Evolutionary conservation across 2,329 filamentous ascomycete genomes (phyloP).

Genomic region (Thielaviopsis cerberus): DNA sequence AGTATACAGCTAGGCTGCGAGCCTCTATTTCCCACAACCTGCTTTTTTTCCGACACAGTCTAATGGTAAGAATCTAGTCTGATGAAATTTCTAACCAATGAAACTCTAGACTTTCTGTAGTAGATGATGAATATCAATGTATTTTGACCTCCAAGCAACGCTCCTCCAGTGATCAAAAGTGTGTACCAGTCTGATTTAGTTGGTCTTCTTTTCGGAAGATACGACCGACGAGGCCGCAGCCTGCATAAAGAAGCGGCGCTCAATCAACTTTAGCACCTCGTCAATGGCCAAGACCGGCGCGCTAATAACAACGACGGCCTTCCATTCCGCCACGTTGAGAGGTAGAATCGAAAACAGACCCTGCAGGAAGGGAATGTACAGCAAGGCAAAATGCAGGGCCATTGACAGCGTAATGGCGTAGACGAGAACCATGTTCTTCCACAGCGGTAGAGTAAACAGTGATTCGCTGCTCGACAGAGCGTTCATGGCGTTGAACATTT

Average conservation of each 20-base stretch:
- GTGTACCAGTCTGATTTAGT: neutral
- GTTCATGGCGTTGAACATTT: constrained; percentile 99
- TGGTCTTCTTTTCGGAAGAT: constrained; percentile 34
- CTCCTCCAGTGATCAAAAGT: neutral
- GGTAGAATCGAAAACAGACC: constrained; percentile 78
- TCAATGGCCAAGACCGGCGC: constrained; percentile 79
- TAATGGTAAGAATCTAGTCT: neutral
- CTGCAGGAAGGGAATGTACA: constrained; percentile 84
- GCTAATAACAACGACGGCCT: constrained; percentile 75
- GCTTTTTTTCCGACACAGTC: neutral
- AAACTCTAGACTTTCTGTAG: neutral
- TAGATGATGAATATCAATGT: neutral
- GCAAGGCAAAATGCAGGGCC: constrained; percentile 80
- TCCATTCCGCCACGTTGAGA: constrained; percentile 73
- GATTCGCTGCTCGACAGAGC: constrained; percentile 90
- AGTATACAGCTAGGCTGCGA: neutral
- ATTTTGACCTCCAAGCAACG: neutral
- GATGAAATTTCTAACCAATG: neutral
- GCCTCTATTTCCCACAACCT: neutral
- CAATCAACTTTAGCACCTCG: constrained; percentile 61
- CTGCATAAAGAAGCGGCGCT: constrained; percentile 47
- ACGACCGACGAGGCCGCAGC: constrained; percentile 19
- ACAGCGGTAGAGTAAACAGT: constrained; percentile 79
- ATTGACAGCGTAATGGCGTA: constrained; percentile 87
- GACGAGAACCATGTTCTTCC: constrained; percentile 96